A percentile compares a stretch with the other conserved stretches of the same genome.
Conservation (phyloP, 805 yeast genomes). For the Alloascoidea hylecoeti region DNA sequence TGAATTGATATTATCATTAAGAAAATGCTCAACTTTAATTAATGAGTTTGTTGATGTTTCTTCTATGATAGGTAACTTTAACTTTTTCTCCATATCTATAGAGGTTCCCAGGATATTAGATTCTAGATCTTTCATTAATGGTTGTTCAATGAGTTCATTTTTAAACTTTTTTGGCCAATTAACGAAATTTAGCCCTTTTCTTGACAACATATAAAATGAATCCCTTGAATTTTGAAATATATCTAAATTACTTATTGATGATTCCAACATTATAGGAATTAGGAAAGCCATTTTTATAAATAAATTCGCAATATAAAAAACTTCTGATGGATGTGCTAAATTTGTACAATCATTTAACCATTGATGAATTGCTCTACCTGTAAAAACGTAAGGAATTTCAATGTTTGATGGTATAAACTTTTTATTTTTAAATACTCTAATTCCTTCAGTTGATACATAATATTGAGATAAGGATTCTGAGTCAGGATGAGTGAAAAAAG, state of each 20-base stretch:
- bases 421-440: conserved; percentile 38
- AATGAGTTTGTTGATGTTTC: too few species aligned
- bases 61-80: too few species aligned
- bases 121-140: too few species aligned
- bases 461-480: conserved; percentile 74
- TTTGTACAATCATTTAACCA: conserved; percentile 91
- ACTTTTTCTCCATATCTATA: too few species aligned
- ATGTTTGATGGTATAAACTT: conserved; percentile 16
- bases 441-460: conserved; percentile 52
- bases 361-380: conserved; percentile 70
- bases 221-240: conserved; percentile 4
- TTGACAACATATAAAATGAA: conserved; percentile 6
- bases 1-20: too few species aligned
- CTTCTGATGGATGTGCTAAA: conserved; percentile 23
- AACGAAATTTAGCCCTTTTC: conserved; percentile 5
- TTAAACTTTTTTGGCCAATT: conserved; percentile 5
- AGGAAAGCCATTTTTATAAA: conserved; percentile 18
- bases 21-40: too few species aligned
- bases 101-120: too few species aligned
- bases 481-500: conserved; percentile 78
- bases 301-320: conserved; percentile 7
- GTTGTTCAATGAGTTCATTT: not conserved
- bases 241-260: conserved; percentile 2
- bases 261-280: conserved; percentile 4
- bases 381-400: conserved; percentile 30